Evolutionary conservation across 257 asterid species (phyloP), one percentile per base, ranked within the genome.

Genomic region (Coffea canephora): DNA sequence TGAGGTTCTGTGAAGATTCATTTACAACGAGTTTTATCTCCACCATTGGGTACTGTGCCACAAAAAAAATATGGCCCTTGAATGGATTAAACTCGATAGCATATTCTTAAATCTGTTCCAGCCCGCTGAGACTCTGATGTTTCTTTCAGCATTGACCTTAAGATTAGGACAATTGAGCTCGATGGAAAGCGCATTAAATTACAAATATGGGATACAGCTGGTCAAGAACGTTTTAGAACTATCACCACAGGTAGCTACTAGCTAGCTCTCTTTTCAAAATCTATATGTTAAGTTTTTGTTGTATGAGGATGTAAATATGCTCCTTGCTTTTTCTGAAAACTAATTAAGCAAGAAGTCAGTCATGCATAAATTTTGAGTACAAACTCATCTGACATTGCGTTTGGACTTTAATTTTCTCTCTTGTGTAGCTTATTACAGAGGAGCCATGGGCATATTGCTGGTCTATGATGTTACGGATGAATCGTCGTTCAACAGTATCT

Each of bases 171-270:
- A 41, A 55, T 81, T 25, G 84, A 81, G 70, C 70, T 81, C 8
- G 84, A 81, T 55, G 80, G 80, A 19, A 75, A 81, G 76, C 84
- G 77, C 46, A 57, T 81, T 45, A 81, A 81, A 69, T 64, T 81
- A 15, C 84, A 81, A 57, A 81, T 81, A 67, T 75, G 84, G 84
- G 84, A 81, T 41, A 81, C 80, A 13, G 84, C 84, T 69, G 84
- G 84, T 31, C 80, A 81, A 62, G 84, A 81, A 76, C 80, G 84
- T 55, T 81, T 81, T 62, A 73, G 76, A 46, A 81, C 80, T 61
- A 81, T 81, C 45, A 76, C 81, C 21, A 69, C 73, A 54, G 84
- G 84, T 80, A 49, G 31, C 31, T 27, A 27, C 31, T 27, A 27
- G 31, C 31, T 31, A 31, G 3, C 16, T 65, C 39, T 27, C 4